These are phyloP conservation scores for Fraxinus greggii DNA, from an alignment of 305 asterid species.

Conservation along the genomic window DNA sequence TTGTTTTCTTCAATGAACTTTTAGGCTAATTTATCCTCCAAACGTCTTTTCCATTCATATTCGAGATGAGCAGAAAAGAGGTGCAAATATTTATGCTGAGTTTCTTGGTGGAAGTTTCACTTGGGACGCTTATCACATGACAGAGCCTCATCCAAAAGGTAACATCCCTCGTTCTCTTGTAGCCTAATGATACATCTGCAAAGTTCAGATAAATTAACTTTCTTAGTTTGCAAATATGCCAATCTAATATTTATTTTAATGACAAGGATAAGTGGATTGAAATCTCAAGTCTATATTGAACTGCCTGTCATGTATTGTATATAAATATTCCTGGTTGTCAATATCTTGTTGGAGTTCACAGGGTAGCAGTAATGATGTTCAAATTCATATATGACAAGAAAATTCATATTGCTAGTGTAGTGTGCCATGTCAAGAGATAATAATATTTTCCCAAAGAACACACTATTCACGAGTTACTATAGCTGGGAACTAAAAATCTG, in stretches of 20 bases:
- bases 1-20: not conserved
- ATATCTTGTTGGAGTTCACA: not conserved
- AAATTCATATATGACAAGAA: not conserved
- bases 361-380: not conserved
- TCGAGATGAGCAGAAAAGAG: slow-evolving; percentile 59
- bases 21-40: slow-evolving; percentile 18
- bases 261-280: not conserved
- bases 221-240: not conserved
- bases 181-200: slow-evolving; percentile 7
- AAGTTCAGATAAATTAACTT: slow-evolving; percentile 1
- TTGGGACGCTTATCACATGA: slow-evolving; percentile 89
- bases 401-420: too few relatives aligned
- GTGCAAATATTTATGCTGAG: slow-evolving; percentile 86
- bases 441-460: too few relatives aligned
- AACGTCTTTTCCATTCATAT: slow-evolving; percentile 12
- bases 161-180: slow-evolving; percentile 20
- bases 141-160: slow-evolving; percentile 95
- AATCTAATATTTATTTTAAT: not conserved
- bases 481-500: too few relatives aligned
- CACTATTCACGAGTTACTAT: too few relatives aligned
- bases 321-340: not conserved
- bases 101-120: slow-evolving; percentile 96
- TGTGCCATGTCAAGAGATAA: too few relatives aligned
- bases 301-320: not conserved
- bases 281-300: not conserved